A percentile compares a stretch with the other conserved stretches of the same genome.
Evolutionary conservation across 2,329 filamentous ascomycete genomes (phyloP).

Genomic region (Penicillium verrucosum): DNA sequence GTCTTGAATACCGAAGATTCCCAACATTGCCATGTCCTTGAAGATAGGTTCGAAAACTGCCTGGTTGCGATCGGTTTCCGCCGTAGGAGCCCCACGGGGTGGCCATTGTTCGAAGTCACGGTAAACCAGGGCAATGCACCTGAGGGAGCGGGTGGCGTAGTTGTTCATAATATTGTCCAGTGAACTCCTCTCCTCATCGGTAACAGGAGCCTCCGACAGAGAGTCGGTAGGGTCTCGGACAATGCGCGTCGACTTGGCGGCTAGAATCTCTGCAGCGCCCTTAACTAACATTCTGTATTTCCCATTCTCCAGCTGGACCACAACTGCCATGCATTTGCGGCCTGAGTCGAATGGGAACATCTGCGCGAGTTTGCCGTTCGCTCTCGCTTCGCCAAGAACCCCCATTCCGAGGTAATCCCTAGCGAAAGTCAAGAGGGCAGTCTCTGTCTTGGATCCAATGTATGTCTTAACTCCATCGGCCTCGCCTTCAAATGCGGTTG

Average conservation of each 20-base stretch:
- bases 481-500: conserved; percentile 66
- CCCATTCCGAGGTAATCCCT: conserved; percentile 64
- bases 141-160: conserved; percentile 75
- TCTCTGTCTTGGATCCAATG: conserved; percentile 75
- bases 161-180: conserved; percentile 67
- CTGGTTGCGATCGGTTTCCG: conserved; percentile 58
- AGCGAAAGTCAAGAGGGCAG: conserved; percentile 68
- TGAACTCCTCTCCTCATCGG: conserved; percentile 54
- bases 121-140: conserved; percentile 81
- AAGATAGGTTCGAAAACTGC: conserved; percentile 67
- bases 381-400: conserved; percentile 58
- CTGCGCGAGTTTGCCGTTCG: conserved; percentile 57
- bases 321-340: conserved; percentile 67
- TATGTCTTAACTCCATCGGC: conserved; percentile 59
- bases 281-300: conserved; percentile 58
- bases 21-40: conserved; percentile 64
- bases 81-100: conserved; percentile 58
- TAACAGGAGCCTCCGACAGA: conserved; percentile 52
- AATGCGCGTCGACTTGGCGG: conserved; percentile 49
- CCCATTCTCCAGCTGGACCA: conserved; percentile 55
- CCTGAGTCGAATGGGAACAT: conserved; percentile 60
- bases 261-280: conserved; percentile 52
- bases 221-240: conserved; percentile 60
- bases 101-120: conserved; percentile 85
- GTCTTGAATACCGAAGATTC: conserved; percentile 77